Percentiles rank a stretch among this genome's conserved stretches.
These are phyloP conservation scores for Lodderomyces metapsilosis DNA, from an alignment of 1,139 yeast species.

Conservation along the genomic window DNA sequence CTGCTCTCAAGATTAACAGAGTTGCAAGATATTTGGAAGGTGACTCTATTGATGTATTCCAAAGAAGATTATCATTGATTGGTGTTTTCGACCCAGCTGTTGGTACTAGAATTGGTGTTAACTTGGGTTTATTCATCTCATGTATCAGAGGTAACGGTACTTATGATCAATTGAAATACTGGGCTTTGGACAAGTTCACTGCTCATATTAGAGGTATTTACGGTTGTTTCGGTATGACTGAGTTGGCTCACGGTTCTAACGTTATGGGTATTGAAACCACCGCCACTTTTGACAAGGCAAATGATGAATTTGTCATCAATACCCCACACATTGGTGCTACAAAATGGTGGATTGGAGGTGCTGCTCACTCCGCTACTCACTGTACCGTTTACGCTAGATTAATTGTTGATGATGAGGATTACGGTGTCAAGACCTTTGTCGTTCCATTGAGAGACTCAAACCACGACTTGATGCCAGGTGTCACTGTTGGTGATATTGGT, in stretches of 20 bases:
- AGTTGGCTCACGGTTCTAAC: slow-evolving; percentile 90
- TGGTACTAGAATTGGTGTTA: slow-evolving; percentile 50
- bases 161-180: slow-evolving; percentile 57
- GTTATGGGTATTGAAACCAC: slow-evolving; percentile 93
- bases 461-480: slow-evolving; percentile 74
- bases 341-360: slow-evolving; percentile 99
- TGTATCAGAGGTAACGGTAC: slow-evolving; percentile 54
- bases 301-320: slow-evolving; percentile 69
- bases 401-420: slow-evolving; percentile 76
- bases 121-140: slow-evolving; percentile 48
- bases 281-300: slow-evolving; percentile 68
- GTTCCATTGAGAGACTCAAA: slow-evolving; percentile 80
- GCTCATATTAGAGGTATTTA: slow-evolving; percentile 61
- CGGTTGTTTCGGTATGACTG: slow-evolving; percentile 95
- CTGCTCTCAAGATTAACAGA: slow-evolving; percentile 44
- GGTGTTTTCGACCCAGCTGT: slow-evolving; percentile 51
- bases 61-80: slow-evolving; percentile 39
- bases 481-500: slow-evolving; percentile 87
- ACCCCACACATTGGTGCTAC: slow-evolving; percentile 92
- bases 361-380: slow-evolving; percentile 91
- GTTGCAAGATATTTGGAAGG: slow-evolving; percentile 44
- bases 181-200: slow-evolving; percentile 78
- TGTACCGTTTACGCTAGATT: slow-evolving; percentile 78
- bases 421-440: slow-evolving; percentile 87
- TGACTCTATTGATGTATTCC: slow-evolving; percentile 36